A percentile compares a stretch with the other conserved stretches of the same genome.
Conservation (phyloP, 495 filamentous ascomycete genomes). For the Poronia punctata region DNA sequence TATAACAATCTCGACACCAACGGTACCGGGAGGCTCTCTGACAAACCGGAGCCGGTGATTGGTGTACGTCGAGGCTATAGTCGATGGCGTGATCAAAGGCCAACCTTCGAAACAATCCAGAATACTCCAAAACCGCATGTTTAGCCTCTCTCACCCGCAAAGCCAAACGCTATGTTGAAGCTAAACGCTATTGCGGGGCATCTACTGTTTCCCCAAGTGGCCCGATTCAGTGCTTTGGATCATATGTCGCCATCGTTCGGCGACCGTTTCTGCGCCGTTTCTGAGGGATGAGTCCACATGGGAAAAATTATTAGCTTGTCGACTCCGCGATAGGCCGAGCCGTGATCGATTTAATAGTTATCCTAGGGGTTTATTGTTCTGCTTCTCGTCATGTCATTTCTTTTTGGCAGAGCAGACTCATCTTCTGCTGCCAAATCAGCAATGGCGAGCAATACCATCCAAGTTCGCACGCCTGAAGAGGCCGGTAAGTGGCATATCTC, state of each 20-base stretch:
- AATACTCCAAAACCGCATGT: not conserved
- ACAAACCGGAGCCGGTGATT: constrained; percentile 23
- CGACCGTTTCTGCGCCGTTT: too few relatives aligned
- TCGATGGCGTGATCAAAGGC: constrained; percentile 27
- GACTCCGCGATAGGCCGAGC: constrained; percentile 1
- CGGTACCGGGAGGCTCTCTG: constrained; percentile 22
- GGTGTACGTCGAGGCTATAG: constrained; percentile 18
- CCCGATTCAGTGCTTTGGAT: constrained; percentile 10
- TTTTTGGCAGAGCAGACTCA: constrained; percentile 26
- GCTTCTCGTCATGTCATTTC: constrained; percentile 23
- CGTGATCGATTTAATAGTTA: constrained; percentile 3
- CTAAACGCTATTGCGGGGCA: constrained; percentile 8
- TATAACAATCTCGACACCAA: too few relatives aligned
- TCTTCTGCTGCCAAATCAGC: constrained; percentile 22
- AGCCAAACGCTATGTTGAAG: constrained; percentile 4
- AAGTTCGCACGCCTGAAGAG: constrained; percentile 27
- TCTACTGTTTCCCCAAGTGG: not conserved
- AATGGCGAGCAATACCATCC: constrained; percentile 25
- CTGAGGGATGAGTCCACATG: constrained; percentile 9
- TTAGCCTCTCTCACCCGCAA: constrained; percentile 6
- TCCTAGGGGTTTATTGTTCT: not conserved
- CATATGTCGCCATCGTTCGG: constrained; percentile 12
- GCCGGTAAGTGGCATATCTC: constrained; percentile 20
- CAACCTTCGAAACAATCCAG: constrained; percentile 5
- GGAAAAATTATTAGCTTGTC: constrained; percentile 10